Evolutionary conservation across 169 alveolate genomes (phyloP).

Genomic region (Cryptosporidium bovis): DNA sequence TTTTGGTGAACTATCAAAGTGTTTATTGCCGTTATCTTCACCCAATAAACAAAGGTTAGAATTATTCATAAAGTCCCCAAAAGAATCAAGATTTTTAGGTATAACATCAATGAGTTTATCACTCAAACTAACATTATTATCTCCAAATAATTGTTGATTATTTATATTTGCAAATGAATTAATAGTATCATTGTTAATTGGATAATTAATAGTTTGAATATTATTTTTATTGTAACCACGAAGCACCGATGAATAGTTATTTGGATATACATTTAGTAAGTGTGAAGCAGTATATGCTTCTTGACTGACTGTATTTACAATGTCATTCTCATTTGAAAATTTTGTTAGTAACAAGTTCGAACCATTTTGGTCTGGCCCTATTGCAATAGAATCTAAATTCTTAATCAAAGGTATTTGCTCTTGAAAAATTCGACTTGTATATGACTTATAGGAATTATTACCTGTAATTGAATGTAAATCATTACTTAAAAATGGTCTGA

Average conservation of each 20-base stretch:
- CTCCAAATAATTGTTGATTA: neutral
- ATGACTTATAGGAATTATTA: neutral
- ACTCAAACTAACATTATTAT: neutral
- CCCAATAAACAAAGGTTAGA: neutral
- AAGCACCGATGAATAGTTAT: conserved; percentile 17
- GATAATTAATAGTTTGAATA: neutral
- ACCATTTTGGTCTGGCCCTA: neutral
- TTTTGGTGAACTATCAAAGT: neutral
- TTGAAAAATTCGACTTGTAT: neutral
- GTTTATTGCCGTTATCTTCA: neutral
- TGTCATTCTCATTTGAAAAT: too few species aligned
- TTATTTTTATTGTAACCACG: neutral
- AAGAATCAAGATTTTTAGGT: conserved; percentile 3
- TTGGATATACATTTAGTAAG: conserved; percentile 27
- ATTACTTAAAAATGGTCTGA: neutral
- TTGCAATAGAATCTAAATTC: conserved; percentile 23
- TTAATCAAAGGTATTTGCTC: neutral
- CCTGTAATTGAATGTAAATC: neutral
- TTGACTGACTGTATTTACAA: neutral
- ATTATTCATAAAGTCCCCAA: neutral
- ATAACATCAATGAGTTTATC: too few species aligned
- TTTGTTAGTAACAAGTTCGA: neutral
- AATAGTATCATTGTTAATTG: neutral
- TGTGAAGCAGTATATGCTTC: neutral
- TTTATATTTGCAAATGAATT: neutral